phyloP scores from a whole-genome alignment of 164 flowering plant genomes.

The Litsea cubeba region DNA sequence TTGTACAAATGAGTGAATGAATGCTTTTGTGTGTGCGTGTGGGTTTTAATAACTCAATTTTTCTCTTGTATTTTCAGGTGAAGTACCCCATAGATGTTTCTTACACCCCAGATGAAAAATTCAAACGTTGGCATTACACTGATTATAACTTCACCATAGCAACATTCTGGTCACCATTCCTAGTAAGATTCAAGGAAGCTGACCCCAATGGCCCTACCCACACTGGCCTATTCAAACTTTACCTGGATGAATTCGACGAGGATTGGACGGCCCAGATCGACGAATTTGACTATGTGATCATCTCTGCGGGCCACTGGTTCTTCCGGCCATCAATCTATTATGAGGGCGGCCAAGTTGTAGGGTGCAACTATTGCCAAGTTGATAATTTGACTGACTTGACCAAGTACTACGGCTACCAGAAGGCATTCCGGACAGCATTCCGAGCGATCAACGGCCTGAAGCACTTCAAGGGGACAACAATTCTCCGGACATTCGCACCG shows the following conservation, averaged over 20 bases:
- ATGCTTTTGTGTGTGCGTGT: too few relatives aligned
- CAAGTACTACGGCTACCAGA: conserved; percentile 40
- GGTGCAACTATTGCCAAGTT: conserved; percentile 45
- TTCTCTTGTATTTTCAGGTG: conserved; percentile 33
- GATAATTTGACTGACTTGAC: conserved; percentile 38
- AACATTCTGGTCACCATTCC: conserved; percentile 53
- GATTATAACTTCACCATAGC: conserved; percentile 52
- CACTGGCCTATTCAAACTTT: conserved; percentile 24
- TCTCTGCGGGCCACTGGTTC: conserved; percentile 72
- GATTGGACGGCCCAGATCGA: conserved; percentile 39
- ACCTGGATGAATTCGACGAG: conserved; percentile 38
- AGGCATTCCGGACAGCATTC: conserved; percentile 52
- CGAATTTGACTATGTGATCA: conserved; percentile 47
- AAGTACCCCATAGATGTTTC: conserved; percentile 30
- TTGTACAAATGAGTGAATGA: too few relatives aligned
- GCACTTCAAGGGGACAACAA: conserved; percentile 37
- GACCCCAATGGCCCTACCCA: conserved; percentile 27
- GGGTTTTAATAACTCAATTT: too few relatives aligned
- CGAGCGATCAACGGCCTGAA: conserved; percentile 33
- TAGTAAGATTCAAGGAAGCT: conserved; percentile 38
- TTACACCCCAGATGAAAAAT: conserved; percentile 13
- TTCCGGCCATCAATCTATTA: conserved; percentile 37
- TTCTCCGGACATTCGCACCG: conserved; percentile 58
- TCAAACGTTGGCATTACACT: conserved; percentile 32
- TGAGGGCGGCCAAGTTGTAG: conserved; percentile 31